phyloP scores from a whole-genome alignment of 116 monocot genomes.

The Phalaenopsis hybrid region DNA sequence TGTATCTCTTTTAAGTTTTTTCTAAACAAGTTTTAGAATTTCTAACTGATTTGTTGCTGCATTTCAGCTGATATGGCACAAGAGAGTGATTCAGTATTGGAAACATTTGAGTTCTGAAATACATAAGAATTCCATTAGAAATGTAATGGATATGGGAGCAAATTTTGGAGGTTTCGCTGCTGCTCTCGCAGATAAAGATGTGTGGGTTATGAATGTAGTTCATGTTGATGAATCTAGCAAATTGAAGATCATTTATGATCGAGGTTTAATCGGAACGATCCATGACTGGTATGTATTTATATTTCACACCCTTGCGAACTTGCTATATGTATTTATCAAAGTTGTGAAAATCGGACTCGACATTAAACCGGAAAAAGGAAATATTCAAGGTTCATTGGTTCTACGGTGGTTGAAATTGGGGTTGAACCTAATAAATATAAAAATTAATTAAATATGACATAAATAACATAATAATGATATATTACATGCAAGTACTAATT shows the following conservation, averaged over 20 bases:
- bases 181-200: constrained; percentile 49
- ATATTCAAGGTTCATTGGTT: too few relatives aligned
- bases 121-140: constrained; percentile 63
- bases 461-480: too few relatives aligned
- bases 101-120: constrained; percentile 56
- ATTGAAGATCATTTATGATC: constrained; percentile 78
- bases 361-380: too few relatives aligned
- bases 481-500: too few relatives aligned
- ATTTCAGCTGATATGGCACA: constrained; percentile 63
- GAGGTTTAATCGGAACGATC: constrained; percentile 68
- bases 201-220: constrained; percentile 92
- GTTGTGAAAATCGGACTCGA: too few relatives aligned
- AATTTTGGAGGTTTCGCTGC: constrained; percentile 84
- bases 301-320: neutral
- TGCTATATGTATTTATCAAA: neutral
- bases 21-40: neutral
- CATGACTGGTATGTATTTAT: constrained; percentile 61
- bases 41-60: neutral
- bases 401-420: too few relatives aligned
- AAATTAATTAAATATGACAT: too few relatives aligned
- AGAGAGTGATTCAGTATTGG: constrained; percentile 70
- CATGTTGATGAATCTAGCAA: constrained; percentile 52
- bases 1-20: neutral
- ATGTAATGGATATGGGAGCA: constrained; percentile 83
- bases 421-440: too few relatives aligned